Conservation (phyloP, 441 rosid genomes). For the Populus hybrid region DNA sequence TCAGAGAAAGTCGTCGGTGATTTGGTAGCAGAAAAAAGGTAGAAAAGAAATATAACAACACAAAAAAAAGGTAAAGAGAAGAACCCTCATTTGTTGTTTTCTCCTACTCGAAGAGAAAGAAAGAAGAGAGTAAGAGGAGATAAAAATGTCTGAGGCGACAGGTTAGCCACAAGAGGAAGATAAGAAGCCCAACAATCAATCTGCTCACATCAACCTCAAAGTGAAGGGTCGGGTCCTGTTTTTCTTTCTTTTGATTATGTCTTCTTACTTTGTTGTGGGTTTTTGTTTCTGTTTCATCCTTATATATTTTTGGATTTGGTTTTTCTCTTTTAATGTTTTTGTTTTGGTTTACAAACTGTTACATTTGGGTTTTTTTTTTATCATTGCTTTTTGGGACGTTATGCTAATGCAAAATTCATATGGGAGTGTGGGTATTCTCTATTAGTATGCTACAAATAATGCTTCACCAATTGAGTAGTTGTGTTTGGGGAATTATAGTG, state of each 20-base stretch:
- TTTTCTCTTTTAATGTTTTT: no score
- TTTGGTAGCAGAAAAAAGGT: background rate
- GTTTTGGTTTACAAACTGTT: background rate
- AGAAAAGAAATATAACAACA: background rate
- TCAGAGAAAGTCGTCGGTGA: no score
- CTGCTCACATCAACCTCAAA: constrained; percentile 78
- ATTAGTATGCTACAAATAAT: background rate
- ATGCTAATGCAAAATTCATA: background rate
- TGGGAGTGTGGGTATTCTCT: background rate
- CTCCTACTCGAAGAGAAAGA: background rate
- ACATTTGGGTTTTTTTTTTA: background rate
- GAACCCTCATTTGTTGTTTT: background rate
- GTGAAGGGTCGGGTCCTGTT: constrained; percentile 82
- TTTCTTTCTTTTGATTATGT: background rate
- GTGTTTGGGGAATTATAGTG: no score
- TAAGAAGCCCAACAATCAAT: constrained; percentile 59
- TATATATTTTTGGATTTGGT: background rate
- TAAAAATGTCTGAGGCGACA: constrained; percentile 32
- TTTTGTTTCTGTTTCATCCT: background rate
- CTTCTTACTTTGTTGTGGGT: background rate
- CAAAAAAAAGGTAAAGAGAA: background rate
- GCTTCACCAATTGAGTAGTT: background rate
- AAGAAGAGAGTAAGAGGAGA: background rate
- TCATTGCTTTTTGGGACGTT: background rate
- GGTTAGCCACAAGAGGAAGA: constrained; percentile 26